A percentile compares a stretch with the other conserved stretches of the same genome.
Conservation (phyloP, 768 basidiomycete genomes). For the Tricholoma flavovirens region DNA sequence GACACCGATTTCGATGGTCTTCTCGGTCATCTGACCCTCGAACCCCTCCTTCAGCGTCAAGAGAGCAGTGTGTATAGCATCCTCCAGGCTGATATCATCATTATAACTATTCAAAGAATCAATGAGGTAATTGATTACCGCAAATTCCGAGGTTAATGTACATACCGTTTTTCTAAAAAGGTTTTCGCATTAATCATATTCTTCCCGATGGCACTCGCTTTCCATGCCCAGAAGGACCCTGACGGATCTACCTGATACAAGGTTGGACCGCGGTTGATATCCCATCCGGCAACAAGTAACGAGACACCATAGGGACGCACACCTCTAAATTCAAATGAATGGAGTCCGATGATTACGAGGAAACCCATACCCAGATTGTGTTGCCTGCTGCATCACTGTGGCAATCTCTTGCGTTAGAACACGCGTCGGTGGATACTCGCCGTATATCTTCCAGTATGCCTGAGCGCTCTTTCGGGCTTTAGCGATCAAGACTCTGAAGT, state of each 20-base stretch:
- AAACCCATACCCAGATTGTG: conserved; percentile 84
- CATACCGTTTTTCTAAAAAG: conserved; percentile 90
- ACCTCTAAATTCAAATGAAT: conserved; percentile 56
- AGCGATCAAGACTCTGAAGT: conserved; percentile 90
- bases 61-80: conserved; percentile 97
- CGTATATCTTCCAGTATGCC: conserved; percentile 99
- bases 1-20: conserved; percentile 98
- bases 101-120: conserved; percentile 67
- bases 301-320: conserved; percentile 99
- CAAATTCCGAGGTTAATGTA: conserved; percentile 13
- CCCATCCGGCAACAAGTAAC: conserved; percentile 95
- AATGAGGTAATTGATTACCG: conserved; percentile 10
- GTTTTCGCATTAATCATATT: conserved; percentile 99
- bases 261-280: conserved; percentile 89
- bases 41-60: conserved; percentile 98
- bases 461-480: conserved; percentile 97
- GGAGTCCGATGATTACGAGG: conserved; percentile 14
- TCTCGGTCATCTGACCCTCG: conserved; percentile 99
- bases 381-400: conserved; percentile 97
- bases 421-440: conserved; percentile 95
- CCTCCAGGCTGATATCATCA: conserved; percentile 97
- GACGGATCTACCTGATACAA: conserved; percentile 99
- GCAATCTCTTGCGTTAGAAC: conserved; percentile 97
- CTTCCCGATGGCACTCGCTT: conserved; percentile 98
- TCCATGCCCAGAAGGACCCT: conserved; percentile 99